phyloP scores from a whole-genome alignment of 768 basidiomycete species.

The Boletus pseudopeckii region DNA sequence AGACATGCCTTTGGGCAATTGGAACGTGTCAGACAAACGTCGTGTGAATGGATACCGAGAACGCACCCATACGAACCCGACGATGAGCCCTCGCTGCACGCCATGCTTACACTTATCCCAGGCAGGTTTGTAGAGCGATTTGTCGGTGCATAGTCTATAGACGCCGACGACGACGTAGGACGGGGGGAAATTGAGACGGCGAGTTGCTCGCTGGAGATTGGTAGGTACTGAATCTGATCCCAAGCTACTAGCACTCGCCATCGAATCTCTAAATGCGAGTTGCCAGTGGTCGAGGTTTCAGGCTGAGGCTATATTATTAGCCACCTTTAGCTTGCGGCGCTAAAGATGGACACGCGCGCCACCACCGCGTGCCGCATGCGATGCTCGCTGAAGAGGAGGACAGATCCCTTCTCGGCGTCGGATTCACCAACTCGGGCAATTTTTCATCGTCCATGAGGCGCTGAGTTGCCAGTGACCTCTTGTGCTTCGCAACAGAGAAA shows the following conservation, averaged over 20 bases:
- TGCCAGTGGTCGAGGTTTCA: background rate
- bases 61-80: slow-evolving; percentile 69
- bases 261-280: background rate
- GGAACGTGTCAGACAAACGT: background rate
- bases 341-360: background rate
- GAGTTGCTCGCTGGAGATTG: slow-evolving; percentile 48
- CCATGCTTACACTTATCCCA: slow-evolving; percentile 88
- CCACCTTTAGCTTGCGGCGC: background rate
- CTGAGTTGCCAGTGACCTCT: background rate
- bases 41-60: background rate
- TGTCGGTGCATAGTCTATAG: slow-evolving; percentile 78
- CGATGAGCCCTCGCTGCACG: slow-evolving; percentile 59
- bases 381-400: background rate
- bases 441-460: background rate
- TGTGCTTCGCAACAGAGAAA: background rate
- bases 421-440: background rate
- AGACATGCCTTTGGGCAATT: slow-evolving; percentile 55
- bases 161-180: slow-evolving; percentile 83
- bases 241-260: background rate
- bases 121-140: slow-evolving; percentile 62
- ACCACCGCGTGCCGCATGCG: background rate
- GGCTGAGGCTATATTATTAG: too few species aligned
- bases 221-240: slow-evolving; percentile 37
- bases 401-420: background rate
- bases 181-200: slow-evolving; percentile 72